These are phyloP conservation scores for Cordyceps farinosa DNA, from an alignment of 2,329 filamentous ascomycete species.

Conservation along the genomic window DNA sequence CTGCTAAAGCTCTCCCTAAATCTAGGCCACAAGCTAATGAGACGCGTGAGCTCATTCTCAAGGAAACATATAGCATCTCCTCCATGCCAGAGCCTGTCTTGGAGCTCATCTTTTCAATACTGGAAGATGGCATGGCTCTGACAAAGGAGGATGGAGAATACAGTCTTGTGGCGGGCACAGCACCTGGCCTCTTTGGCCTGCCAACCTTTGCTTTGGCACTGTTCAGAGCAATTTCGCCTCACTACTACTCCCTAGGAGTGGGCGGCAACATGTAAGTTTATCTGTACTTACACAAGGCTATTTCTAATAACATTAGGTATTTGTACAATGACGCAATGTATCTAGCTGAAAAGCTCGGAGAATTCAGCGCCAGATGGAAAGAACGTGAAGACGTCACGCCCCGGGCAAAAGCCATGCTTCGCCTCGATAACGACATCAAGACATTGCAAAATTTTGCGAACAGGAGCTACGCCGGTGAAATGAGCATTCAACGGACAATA, in stretches of 20 bases:
- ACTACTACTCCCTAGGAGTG: conserved; percentile 63
- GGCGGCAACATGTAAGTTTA: conserved; percentile 60
- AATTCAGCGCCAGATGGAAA: conserved; percentile 51
- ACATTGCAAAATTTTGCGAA: conserved; percentile 58
- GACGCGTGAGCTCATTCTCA: conserved; percentile 68
- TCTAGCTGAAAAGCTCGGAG: conserved; percentile 53
- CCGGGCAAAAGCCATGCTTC: conserved; percentile 51
- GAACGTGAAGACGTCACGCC: conserved; percentile 48
- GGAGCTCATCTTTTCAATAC: conserved; percentile 56
- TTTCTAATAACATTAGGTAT: conserved; percentile 41
- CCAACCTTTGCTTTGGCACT: conserved; percentile 73
- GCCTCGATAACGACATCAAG: conserved; percentile 57
- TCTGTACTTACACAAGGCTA: neutral
- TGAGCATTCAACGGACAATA: conserved; percentile 57
- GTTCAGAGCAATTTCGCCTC: conserved; percentile 72
- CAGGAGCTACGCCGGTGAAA: conserved; percentile 58
- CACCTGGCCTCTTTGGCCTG: conserved; percentile 65
- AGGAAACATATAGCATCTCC: conserved; percentile 84
- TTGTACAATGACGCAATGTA: conserved; percentile 67
- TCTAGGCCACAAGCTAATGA: conserved; percentile 27
- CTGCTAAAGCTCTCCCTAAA: conserved; percentile 15
- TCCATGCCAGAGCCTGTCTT: conserved; percentile 79
- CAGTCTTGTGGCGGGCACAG: conserved; percentile 63
- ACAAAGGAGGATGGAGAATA: conserved; percentile 49
- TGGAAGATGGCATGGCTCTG: conserved; percentile 60